Evolutionary conservation across 495 filamentous ascomycete species (phyloP).

Genomic region (Trichoderma orchidacearum): DNA sequence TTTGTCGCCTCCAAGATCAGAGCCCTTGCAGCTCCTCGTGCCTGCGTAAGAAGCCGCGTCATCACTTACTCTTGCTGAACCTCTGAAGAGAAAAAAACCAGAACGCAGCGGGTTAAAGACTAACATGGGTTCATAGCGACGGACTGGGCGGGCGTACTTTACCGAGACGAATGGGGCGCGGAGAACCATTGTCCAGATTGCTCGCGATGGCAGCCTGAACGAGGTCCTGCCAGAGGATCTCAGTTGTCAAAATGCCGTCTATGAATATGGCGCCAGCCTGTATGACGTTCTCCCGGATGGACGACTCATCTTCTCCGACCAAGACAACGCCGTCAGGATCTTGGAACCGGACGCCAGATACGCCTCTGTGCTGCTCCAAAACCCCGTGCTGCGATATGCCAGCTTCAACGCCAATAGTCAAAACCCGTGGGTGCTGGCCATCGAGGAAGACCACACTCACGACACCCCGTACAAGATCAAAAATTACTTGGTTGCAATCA

Average conservation of each 20-base stretch:
- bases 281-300: constrained; percentile 18
- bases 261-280: constrained; percentile 31
- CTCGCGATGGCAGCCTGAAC: constrained; percentile 11
- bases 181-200: constrained; percentile 21
- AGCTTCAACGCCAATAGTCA: constrained; percentile 23
- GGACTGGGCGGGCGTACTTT: neutral
- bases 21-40: neutral
- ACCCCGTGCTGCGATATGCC: constrained; percentile 19
- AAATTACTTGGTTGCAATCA: constrained; percentile 22
- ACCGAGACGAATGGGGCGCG: neutral
- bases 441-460: constrained; percentile 29
- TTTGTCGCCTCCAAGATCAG: neutral
- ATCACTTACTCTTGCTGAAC: neutral
- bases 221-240: constrained; percentile 28
- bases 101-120: too few relatives aligned
- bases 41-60: neutral
- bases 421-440: constrained; percentile 23
- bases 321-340: constrained; percentile 20
- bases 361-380: constrained; percentile 11
- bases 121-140: too few relatives aligned
- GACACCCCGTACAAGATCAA: constrained; percentile 11
- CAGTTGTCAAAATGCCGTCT: constrained; percentile 24
- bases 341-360: constrained; percentile 16
- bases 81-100: neutral
- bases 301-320: constrained; percentile 27